Evolutionary conservation across 176 grass and related monocot genomes (phyloP).

Genomic region (Zoysia japonica): DNA sequence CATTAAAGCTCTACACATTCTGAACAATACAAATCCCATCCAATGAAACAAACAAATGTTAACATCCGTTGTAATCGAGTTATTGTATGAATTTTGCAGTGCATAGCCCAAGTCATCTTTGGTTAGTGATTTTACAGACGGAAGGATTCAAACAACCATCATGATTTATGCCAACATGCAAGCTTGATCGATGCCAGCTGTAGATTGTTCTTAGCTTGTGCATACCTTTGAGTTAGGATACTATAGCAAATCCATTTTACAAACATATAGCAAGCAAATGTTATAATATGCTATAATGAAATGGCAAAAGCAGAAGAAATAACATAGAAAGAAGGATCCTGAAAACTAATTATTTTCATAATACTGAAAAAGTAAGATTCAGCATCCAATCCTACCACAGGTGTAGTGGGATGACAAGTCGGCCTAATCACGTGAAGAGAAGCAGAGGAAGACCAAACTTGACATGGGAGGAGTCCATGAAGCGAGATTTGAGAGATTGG

Average conservation of each 20-base stretch:
- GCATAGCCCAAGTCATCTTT: conserved; percentile 1
- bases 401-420: too few relatives aligned
- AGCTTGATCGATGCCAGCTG: not conserved
- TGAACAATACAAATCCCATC: conserved; percentile 36
- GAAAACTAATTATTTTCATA: too few relatives aligned
- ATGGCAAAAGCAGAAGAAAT: too few relatives aligned
- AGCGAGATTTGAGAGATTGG: too few relatives aligned
- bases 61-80: conserved; percentile 10
- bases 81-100: not conserved
- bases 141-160: conserved; percentile 4
- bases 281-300: not conserved
- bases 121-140: not conserved
- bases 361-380: too few relatives aligned
- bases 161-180: not conserved
- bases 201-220: not conserved
- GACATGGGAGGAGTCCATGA: too few relatives aligned
- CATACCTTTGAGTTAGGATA: conserved; percentile 3
- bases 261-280: not conserved
- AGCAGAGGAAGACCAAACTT: too few relatives aligned
- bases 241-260: conserved; percentile 14
- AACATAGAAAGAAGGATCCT: too few relatives aligned
- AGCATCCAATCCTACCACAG: too few relatives aligned
- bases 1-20: conserved; percentile 98
- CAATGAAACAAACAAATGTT: not conserved
- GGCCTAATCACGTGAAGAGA: too few relatives aligned